phyloP scores from a whole-genome alignment of 176 grass and related monocot species.

The Secale cereale region DNA sequence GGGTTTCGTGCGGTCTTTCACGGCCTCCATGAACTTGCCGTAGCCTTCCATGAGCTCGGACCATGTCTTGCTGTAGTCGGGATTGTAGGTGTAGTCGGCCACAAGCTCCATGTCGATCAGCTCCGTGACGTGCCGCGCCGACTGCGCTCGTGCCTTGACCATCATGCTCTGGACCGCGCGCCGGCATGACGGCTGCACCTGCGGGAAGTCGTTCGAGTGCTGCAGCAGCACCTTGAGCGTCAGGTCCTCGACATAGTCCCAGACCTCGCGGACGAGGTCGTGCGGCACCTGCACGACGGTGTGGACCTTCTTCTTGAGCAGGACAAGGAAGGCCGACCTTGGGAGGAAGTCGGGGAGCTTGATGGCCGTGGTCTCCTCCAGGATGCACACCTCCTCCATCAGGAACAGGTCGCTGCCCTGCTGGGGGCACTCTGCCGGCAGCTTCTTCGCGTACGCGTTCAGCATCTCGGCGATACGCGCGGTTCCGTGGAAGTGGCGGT shows the following conservation, averaged over 20 bases:
- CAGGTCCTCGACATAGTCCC: slow-evolving; percentile 42
- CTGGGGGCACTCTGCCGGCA: background rate
- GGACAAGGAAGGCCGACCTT: slow-evolving; percentile 18
- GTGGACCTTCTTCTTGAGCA: slow-evolving; percentile 47
- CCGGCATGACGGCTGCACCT: slow-evolving; percentile 33
- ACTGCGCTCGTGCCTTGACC: slow-evolving; percentile 28
- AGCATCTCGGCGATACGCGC: slow-evolving; percentile 48
- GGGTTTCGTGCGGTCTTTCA: slow-evolving; percentile 5
- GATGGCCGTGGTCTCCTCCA: slow-evolving; percentile 48
- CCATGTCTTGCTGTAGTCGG: slow-evolving; percentile 40
- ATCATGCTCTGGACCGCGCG: slow-evolving; percentile 36
- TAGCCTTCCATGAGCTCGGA: background rate
- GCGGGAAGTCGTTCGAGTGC: slow-evolving; percentile 38
- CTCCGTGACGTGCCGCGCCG: slow-evolving; percentile 29
- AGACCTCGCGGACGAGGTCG: slow-evolving; percentile 25
- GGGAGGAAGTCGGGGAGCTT: slow-evolving; percentile 52
- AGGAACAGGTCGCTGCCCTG: slow-evolving; percentile 5
- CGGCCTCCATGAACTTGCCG: slow-evolving; percentile 3
- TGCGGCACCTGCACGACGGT: slow-evolving; percentile 12
- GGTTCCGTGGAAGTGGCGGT: slow-evolving; percentile 26
- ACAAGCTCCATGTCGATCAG: slow-evolving; percentile 57
- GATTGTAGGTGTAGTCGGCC: slow-evolving; percentile 34
- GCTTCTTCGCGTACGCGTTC: background rate
- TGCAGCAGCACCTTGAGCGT: slow-evolving; percentile 4
- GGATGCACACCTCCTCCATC: slow-evolving; percentile 45